phyloP scores from a whole-genome alignment of 805 yeast genomes.

The Debaryomyces maramus region DNA sequence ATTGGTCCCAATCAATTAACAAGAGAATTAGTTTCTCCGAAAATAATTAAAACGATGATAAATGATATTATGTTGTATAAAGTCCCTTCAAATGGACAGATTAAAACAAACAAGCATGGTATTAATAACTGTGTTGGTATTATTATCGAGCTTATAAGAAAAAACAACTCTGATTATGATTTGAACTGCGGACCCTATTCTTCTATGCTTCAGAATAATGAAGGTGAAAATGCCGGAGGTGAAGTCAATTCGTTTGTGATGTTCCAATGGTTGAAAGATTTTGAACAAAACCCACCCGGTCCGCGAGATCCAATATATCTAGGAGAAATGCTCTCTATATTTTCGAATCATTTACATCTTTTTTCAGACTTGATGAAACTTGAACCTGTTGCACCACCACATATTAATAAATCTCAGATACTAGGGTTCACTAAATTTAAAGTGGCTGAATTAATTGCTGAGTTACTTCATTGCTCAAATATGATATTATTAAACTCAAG shows the following conservation, averaged over 20 bases:
- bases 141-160: conserved; percentile 89
- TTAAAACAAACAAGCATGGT: conserved; percentile 69
- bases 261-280: conserved; percentile 46
- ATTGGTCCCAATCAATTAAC: conserved; percentile 96
- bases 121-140: conserved; percentile 93
- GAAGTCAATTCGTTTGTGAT: conserved; percentile 43
- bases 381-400: conserved; percentile 24
- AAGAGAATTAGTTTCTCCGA: conserved; percentile 80
- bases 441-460: conserved; percentile 90
- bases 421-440: conserved; percentile 90
- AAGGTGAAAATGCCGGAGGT: conserved; percentile 25
- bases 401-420: conserved; percentile 36
- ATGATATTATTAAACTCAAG: conserved; percentile 87
- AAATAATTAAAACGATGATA: conserved; percentile 65
- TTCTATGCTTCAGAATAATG: conserved; percentile 44
- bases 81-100: conserved; percentile 10
- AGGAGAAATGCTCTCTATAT: conserved; percentile 78
- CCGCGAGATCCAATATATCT: conserved; percentile 90
- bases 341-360: conserved; percentile 69
- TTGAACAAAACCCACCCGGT: conserved; percentile 87
- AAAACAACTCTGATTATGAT: conserved; percentile 95
- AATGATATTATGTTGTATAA: conserved; percentile 62
- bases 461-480: conserved; percentile 93
- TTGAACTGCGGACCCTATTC: conserved; percentile 80
- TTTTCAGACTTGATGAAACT: conserved; percentile 62